These are phyloP conservation scores for Dicorynia guianensis DNA, from an alignment of 306 rosid genomes.

Conservation along the genomic window DNA sequence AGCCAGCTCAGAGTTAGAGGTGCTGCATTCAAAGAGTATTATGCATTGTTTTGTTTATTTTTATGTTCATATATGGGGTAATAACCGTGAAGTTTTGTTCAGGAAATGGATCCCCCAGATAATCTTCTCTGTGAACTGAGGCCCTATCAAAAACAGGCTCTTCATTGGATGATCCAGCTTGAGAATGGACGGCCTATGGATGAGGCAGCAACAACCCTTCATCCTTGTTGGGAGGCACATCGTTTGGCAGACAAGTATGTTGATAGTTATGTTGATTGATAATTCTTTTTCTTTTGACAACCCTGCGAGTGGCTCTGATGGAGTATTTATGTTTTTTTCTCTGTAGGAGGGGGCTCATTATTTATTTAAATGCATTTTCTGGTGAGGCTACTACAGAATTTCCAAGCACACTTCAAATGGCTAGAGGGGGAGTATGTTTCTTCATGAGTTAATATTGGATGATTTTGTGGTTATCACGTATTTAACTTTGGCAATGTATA, in stretches of 20 bases:
- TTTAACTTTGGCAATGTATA: slow-evolving; percentile 29
- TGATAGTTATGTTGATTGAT: slow-evolving; percentile 18
- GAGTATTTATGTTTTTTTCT: slow-evolving; percentile 29
- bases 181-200: slow-evolving; percentile 80
- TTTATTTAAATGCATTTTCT: slow-evolving; percentile 91
- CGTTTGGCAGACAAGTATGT: slow-evolving; percentile 78
- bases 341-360: slow-evolving; percentile 71
- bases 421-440: slow-evolving; percentile 93
- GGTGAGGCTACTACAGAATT: slow-evolving; percentile 89
- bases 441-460: slow-evolving; percentile 36
- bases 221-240: slow-evolving; percentile 98
- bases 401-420: slow-evolving; percentile 95
- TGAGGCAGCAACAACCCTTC: slow-evolving; percentile 80
- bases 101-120: slow-evolving; percentile 94
- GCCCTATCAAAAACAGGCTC: slow-evolving; percentile 95
- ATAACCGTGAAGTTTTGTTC: slow-evolving; percentile 35
- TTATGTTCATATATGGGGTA: slow-evolving; percentile 33
- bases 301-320: slow-evolving; percentile 33
- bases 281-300: neutral
- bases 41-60: neutral
- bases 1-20: slow-evolving; percentile 82
- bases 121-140: slow-evolving; percentile 83
- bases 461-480: slow-evolving; percentile 13
- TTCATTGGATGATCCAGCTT: slow-evolving; percentile 84
- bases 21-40: slow-evolving; percentile 46